Base-by-base conservation (phyloP, 2,329 filamentous ascomycete genomes). In the Escovopsis sp. region DNA sequence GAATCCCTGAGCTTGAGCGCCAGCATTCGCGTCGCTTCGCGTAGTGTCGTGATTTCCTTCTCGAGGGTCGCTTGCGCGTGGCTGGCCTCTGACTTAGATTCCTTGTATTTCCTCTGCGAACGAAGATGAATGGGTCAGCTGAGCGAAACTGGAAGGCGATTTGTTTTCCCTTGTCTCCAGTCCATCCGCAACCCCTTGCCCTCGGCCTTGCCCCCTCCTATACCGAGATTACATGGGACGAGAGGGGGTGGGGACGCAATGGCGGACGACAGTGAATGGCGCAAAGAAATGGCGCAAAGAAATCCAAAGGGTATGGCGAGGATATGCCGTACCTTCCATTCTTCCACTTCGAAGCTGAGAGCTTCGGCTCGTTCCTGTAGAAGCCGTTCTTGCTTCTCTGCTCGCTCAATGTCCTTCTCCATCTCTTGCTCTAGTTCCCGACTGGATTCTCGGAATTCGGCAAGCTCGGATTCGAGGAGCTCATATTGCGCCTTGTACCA, bases 401-500 rank as follows among this genome's bases (percentile, higher is more conserved):
- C 87, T 31, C 84, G 80, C 49, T 96, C 88, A 38, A 98, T 79
- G 55, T 98, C 90, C 64, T 87, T 92, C 60, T 98, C 90, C 35
- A 98, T 67, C 59, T 96, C 90, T 33, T 80, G 75, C 58, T 98
- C 90, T 21, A 98, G 70, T 57, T 96, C 90, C 55, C 85, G 82
- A 58, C 87, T 94, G 36, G 86, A 94, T 39, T 84, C 71, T 52
- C 94, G 84, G 56, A 98, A 98, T 51, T 98, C 90, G 42, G 82
- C 74, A 41, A 98, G 73, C 58, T 98, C 90, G 35, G 76, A 68
- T 60, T 94, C 90, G 27, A 98, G 71, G 54, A 85, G 76, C 60
- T 92, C 86, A 62, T 96, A 96, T 57, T 96, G 88, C 36, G 76
- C 62, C 66, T 98, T 98, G 72, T 96, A 98, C 72, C 90, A 94